Base-by-base conservation (phyloP, 2,329 filamentous ascomycete species). In the Lasiodiplodia sp. region DNA sequence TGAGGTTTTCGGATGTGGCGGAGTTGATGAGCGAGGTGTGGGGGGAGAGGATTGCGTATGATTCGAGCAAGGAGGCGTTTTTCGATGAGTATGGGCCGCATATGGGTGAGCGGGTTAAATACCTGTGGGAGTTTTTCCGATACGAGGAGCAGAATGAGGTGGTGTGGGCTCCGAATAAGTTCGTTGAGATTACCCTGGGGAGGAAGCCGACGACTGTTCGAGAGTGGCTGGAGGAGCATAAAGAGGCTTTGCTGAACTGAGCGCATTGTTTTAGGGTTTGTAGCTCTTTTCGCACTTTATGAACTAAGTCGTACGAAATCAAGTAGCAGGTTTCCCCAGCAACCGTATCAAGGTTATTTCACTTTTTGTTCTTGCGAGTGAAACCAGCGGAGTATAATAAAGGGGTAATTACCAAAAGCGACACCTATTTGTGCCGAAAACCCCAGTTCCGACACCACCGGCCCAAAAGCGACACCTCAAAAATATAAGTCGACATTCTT, bases 91-190 rank as follows among this genome's bases (percentile, higher is more conserved):
- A 55, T 31, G 52, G 14, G 12, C 23, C 8, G 52, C 52, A 16
- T 12, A 28, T 31, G 52, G 52, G 52, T 23, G 3, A 14, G 23
- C 1, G 0, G 1, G 8, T 16, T 31, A 6, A 34, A 6, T 8
- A 4, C 23, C 8, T 55, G 23, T 55, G 25, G 25, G 31, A 55
- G 16, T 55, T 55, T 18, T 55, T 55, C 11, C 52, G 18, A 14
- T 55, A 55, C 4, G 52, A 55, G 23, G 52, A 55, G 23, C 23
- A 55, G 25, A 55, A 55, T 31, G 52, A 55, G 25, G 52, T 55
- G 4, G 52, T 55, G 52, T 55, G 52, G 52, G 52, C 52, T 12
- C 52, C 52, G 52, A 55, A 55, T 55, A 55, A 55, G 52, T 55
- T 55, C 31, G 52, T 55, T 4, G 52, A 55, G 52, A n/a, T 55